phyloP scores from a whole-genome alignment of 202 grass and related monocot species.

The Zizania palustris region DNA sequence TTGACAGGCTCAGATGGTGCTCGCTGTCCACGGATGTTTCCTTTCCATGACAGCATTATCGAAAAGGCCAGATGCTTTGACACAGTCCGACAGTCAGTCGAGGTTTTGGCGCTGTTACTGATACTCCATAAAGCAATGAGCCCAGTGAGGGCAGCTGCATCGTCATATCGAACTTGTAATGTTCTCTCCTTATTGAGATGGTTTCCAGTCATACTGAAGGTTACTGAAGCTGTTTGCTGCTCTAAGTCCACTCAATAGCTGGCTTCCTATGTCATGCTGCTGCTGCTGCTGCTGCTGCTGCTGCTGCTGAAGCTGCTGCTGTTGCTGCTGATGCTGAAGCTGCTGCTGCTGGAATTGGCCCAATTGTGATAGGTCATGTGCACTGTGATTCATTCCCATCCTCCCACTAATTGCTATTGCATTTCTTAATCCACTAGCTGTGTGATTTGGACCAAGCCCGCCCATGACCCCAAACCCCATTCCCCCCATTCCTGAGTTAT shows the following conservation, averaged over 20 bases:
- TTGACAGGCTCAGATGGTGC: constrained; percentile 39
- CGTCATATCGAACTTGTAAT: constrained; percentile 31
- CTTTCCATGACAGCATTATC: constrained; percentile 40
- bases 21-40: constrained; percentile 38
- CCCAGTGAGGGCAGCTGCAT: constrained; percentile 27
- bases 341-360: constrained; percentile 72
- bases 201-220: constrained; percentile 86
- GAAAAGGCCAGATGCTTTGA: constrained; percentile 24
- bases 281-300: constrained; percentile 58
- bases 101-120: constrained; percentile 34
- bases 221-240: constrained; percentile 82
- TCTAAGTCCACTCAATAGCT: constrained; percentile 72
- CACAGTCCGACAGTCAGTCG: too few species aligned
- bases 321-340: constrained; percentile 53
- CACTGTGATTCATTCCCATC: constrained; percentile 67
- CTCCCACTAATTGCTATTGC: constrained; percentile 64
- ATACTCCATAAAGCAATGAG: constrained; percentile 37
- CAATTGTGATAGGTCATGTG: constrained; percentile 68
- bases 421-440: constrained; percentile 57
- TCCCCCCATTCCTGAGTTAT: constrained; percentile 56
- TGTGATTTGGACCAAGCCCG: constrained; percentile 43
- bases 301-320: constrained; percentile 66
- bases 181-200: constrained; percentile 59
- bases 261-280: constrained; percentile 76
- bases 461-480: constrained; percentile 64